phyloP scores from a whole-genome alignment of 2,329 filamentous ascomycete species.

The Venturiaceae sp. region DNA sequence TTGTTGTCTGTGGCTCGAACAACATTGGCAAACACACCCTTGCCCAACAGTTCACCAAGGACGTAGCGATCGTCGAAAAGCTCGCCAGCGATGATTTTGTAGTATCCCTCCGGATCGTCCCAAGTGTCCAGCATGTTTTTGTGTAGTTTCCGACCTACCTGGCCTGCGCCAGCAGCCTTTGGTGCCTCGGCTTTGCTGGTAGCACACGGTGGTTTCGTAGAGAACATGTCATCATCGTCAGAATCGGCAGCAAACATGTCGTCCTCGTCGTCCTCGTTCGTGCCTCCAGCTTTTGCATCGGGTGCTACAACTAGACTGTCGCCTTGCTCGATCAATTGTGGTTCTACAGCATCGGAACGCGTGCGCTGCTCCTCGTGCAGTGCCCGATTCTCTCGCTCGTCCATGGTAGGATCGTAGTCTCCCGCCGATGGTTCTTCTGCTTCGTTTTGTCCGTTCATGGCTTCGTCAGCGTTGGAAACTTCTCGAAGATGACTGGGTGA shows the following conservation, averaged over 20 bases:
- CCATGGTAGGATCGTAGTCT: constrained; percentile 80
- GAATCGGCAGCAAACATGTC: constrained; percentile 53
- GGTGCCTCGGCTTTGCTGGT: constrained; percentile 16
- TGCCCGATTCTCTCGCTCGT: constrained; percentile 76
- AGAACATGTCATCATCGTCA: constrained; percentile 71
- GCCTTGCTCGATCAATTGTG: constrained; percentile 10
- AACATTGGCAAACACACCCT: constrained; percentile 96
- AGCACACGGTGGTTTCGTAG: constrained; percentile 55
- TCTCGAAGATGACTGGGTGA: constrained; percentile 11
- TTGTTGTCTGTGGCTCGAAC: constrained; percentile 74
- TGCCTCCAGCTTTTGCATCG: constrained; percentile 20
- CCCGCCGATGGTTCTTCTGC: constrained; percentile 79
- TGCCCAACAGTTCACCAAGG: constrained; percentile 76
- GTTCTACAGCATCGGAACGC: constrained; percentile 3
- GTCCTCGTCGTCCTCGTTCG: constrained; percentile 38
- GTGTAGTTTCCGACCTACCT: constrained; percentile 36
- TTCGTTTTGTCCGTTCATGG: constrained; percentile 27
- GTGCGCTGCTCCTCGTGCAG: constrained; percentile 47
- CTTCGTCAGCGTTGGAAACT: background rate
- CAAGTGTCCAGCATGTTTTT: constrained; percentile 81
- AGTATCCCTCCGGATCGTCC: constrained; percentile 93
- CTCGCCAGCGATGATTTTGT: constrained; percentile 89
- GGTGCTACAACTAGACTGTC: constrained; percentile 16
- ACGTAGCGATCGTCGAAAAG: constrained; percentile 83
- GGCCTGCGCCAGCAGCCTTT: background rate